phyloP scores from a whole-genome alignment of 176 grass and related monocot genomes.

The Carex scoparia region DNA sequence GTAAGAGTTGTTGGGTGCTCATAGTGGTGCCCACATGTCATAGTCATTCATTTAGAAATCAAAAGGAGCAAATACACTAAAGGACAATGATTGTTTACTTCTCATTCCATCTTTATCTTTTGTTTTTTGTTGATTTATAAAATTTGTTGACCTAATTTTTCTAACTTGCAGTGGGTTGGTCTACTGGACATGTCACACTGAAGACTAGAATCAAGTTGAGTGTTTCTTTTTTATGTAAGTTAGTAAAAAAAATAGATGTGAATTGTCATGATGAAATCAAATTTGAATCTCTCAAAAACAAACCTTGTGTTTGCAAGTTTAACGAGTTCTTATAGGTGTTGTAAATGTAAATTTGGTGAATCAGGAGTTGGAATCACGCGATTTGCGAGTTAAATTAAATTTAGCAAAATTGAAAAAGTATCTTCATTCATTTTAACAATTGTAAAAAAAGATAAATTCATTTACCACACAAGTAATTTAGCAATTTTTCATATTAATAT shows the following conservation, averaged over 20 bases:
- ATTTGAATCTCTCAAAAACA: not conserved
- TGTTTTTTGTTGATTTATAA: not conserved
- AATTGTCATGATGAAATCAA: conserved; percentile 12
- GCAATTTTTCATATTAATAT: too few species aligned
- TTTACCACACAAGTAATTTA: too few species aligned
- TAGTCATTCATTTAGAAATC: too few species aligned
- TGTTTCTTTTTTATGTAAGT: not conserved
- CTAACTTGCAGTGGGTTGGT: conserved; percentile 57
- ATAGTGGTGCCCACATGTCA: too few species aligned
- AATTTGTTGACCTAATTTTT: not conserved
- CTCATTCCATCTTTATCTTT: not conserved
- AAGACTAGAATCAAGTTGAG: conserved; percentile 37
- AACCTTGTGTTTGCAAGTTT: not conserved
- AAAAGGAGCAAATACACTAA: too few species aligned
- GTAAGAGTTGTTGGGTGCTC: not conserved
- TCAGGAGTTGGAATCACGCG: not conserved
- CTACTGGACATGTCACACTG: conserved; percentile 72
- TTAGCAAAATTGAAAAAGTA: too few species aligned
- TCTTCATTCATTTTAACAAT: too few species aligned
- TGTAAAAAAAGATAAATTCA: too few species aligned
- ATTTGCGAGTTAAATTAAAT: not conserved
- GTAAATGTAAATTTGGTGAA: not conserved
- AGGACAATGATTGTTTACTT: not conserved
- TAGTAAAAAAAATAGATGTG: not conserved
- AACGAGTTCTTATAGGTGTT: not conserved